phyloP scores from a whole-genome alignment of 2,329 filamentous ascomycete species.

The Byssochlamys sp. region DNA sequence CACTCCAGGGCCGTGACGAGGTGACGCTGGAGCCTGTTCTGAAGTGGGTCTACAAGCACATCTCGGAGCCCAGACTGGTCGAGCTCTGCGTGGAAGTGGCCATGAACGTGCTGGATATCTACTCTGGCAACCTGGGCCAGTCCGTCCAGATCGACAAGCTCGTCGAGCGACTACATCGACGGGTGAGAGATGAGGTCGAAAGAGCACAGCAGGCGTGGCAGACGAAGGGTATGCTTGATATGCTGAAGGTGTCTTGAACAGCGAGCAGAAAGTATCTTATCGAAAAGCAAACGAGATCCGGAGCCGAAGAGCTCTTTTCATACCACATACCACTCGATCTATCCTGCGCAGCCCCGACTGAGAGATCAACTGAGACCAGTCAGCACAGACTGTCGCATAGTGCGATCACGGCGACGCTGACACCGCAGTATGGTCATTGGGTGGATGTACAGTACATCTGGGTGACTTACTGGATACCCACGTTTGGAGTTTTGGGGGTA shows the following conservation, averaged over 20 bases:
- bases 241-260: constrained; percentile 41
- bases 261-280: not conserved
- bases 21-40: constrained; percentile 70
- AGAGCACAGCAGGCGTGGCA: constrained; percentile 72
- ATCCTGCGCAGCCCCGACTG: not conserved
- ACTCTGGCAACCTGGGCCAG: constrained; percentile 66
- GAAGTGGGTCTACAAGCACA: constrained; percentile 69
- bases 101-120: constrained; percentile 74
- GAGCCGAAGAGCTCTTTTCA: constrained; percentile 6
- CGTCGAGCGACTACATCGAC: constrained; percentile 58
- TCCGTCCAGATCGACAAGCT: constrained; percentile 62
- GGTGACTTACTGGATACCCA: constrained; percentile 11
- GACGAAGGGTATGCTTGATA: constrained; percentile 80
- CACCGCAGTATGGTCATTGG: constrained; percentile 1
- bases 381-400: not conserved
- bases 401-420: not conserved
- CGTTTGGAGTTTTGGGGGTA: constrained; percentile 10
- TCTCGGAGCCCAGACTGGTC: constrained; percentile 73
- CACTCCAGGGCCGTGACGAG: constrained; percentile 73
- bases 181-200: constrained; percentile 69
- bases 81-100: constrained; percentile 73
- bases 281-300: constrained; percentile 5
- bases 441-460: constrained; percentile 1
- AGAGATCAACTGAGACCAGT: not conserved
- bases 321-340: not conserved